Evolutionary conservation across 2,329 filamentous ascomycete genomes (phyloP), one percentile per base, ranked within the genome.

Genomic region (Simplicillium sp.): DNA sequence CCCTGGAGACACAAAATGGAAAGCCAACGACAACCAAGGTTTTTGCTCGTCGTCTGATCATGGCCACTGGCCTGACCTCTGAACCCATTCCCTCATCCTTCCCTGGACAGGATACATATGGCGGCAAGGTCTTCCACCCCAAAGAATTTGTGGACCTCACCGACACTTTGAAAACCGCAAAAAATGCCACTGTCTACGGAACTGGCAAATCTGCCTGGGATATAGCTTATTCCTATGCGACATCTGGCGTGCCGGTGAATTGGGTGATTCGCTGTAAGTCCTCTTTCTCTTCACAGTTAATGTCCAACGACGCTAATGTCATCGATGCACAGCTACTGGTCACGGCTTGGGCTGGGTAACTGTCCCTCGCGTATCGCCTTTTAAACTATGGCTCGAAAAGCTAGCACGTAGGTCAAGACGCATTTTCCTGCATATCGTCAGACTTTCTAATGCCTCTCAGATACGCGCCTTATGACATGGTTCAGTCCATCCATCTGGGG

Each of bases 401-500:
- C 68, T 87, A 4, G 70, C 82, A 4, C 72, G 74, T 64, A 44
- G 41, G 62, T 59, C 2, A 5, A 3, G 11, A 15, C 13, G 1
- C 25, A 36, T 60, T 57, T 62, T 18, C 78, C 74, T 0, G 75
- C 80, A 13, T 33, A 20, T 13, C 28, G n/a, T 35, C 4, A 20
- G 29, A 28, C 18, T 36, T 4, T 14, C n/a, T 36, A 38, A 28
- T 38, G 13, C 17, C 12, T 3, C 8, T n/a, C 39, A 67, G 65
- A 70, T 28, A 82, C 75, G 0, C 77, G 84, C 0, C 69, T 84
- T 47, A 60, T 88, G 40, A 83, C 77, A 2, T 87, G 81, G 78
- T 78, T 89, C 58, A 80, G 75, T 39, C 84, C 85, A 0, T 88
- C 83, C 53, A 71, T 83, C 12, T 89, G 82, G 80, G 81, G 79